A percentile compares a stretch with the other conserved stretches of the same genome.
Conservation (phyloP, 495 filamentous ascomycete species). For the Lophiotrema nucula region DNA sequence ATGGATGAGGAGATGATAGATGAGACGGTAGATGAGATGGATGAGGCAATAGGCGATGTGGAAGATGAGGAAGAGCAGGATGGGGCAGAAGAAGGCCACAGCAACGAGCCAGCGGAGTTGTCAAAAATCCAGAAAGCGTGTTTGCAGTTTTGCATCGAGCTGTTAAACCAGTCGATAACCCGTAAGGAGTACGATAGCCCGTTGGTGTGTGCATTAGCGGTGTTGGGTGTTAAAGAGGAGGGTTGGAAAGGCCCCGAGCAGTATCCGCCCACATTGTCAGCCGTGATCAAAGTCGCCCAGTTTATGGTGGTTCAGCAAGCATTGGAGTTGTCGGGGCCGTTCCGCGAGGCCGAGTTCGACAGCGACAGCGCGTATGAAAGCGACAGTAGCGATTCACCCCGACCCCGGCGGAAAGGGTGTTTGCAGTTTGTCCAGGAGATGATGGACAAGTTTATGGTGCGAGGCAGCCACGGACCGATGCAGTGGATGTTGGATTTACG, state of each 20-base stretch:
- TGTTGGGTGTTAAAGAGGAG: constrained; percentile 12
- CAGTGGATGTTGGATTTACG: constrained; percentile 36
- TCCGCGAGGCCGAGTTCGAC: background rate
- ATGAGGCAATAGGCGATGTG: constrained; percentile 1
- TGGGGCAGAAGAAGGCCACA: background rate
- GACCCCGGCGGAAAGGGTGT: background rate
- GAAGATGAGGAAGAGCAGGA: constrained; percentile 5
- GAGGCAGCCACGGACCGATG: constrained; percentile 18
- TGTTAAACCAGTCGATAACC: constrained; percentile 17
- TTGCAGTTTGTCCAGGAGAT: constrained; percentile 7
- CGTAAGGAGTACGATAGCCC: constrained; percentile 19
- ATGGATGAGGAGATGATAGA: background rate
- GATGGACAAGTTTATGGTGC: constrained; percentile 1
- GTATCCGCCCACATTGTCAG: constrained; percentile 18
- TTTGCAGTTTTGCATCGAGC: constrained; percentile 2
- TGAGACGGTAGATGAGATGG: too few relatives aligned
- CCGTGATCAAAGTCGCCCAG: constrained; percentile 24
- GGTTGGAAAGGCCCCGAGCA: constrained; percentile 5
- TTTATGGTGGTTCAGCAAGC: constrained; percentile 25
- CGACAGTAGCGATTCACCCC: background rate
- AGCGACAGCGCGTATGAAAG: background rate
- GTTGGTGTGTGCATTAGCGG: constrained; percentile 19
- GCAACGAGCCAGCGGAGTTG: background rate
- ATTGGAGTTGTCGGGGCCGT: constrained; percentile 11
- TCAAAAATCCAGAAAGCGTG: background rate